A percentile compares a stretch with the other conserved stretches of the same genome.
Evolutionary conservation across 108 stramenopile genomes (phyloP).

Genomic region (Discostella pseudostelligera): DNA sequence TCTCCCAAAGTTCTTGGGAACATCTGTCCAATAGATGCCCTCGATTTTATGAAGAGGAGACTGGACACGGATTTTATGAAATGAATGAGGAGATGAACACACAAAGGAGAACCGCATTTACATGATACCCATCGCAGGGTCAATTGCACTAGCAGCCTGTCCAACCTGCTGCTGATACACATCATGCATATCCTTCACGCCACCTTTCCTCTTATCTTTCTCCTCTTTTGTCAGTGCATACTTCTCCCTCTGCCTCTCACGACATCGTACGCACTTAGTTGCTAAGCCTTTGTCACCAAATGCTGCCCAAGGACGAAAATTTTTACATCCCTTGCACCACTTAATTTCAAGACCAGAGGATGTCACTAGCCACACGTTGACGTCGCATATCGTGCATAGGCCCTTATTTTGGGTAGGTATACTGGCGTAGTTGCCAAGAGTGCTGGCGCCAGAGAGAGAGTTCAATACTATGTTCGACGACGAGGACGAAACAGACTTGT

Average conservation of each 20-base stretch:
- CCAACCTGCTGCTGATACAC: slow-evolving; percentile 9
- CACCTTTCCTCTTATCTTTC: slow-evolving; percentile 46
- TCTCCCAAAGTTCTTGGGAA: neutral
- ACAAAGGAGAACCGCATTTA: neutral
- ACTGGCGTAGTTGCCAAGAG: slow-evolving; percentile 42
- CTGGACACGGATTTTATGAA: too few relatives aligned
- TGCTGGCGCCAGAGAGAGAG: slow-evolving; percentile 7
- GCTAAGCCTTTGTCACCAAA: slow-evolving; percentile 90
- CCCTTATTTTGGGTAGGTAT: slow-evolving; percentile 93
- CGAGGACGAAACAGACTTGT: slow-evolving; percentile 6
- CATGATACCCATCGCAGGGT: neutral
- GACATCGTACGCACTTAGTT: slow-evolving; percentile 86
- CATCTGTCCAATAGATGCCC: neutral
- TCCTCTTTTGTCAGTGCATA: slow-evolving; percentile 84
- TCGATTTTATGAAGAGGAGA: too few relatives aligned
- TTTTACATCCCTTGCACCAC: slow-evolving; percentile 94
- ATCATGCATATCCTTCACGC: slow-evolving; percentile 2
- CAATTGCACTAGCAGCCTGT: slow-evolving; percentile 9
- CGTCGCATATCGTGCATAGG: slow-evolving; percentile 85
- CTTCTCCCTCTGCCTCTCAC: slow-evolving; percentile 86
- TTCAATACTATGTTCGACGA: slow-evolving; percentile 28
- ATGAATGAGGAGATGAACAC: neutral
- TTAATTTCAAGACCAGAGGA: slow-evolving; percentile 79
- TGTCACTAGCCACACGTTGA: slow-evolving; percentile 86
- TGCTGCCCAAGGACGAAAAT: slow-evolving; percentile 88